phyloP scores from a whole-genome alignment of 2,329 filamentous ascomycete species.

The Clarireedia sp. region DNA sequence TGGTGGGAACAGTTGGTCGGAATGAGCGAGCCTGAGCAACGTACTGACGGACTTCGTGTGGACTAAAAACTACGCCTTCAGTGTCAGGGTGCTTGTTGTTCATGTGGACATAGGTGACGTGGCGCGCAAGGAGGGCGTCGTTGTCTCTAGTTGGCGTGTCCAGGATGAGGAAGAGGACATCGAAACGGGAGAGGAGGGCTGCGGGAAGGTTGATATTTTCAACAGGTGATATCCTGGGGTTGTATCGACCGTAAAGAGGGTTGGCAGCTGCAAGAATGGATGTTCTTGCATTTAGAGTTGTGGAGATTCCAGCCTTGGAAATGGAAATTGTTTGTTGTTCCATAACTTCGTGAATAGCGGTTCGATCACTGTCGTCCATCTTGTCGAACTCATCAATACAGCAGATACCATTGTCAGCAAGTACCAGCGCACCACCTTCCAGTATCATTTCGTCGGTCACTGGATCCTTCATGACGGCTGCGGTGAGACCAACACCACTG shows the following conservation, averaged over 20 bases:
- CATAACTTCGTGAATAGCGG: slow-evolving; percentile 65
- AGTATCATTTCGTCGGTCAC: slow-evolving; percentile 74
- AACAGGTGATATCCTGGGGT: slow-evolving; percentile 91
- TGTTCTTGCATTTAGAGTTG: slow-evolving; percentile 90
- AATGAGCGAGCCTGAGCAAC: slow-evolving; percentile 86
- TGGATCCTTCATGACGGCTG: slow-evolving; percentile 72
- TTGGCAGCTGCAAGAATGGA: slow-evolving; percentile 95
- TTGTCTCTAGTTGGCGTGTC: slow-evolving; percentile 85
- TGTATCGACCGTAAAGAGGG: slow-evolving; percentile 95
- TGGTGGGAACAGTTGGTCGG: slow-evolving; percentile 76
- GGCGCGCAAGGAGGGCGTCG: slow-evolving; percentile 88
- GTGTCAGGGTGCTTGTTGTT: slow-evolving; percentile 85
- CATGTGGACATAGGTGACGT: slow-evolving; percentile 97
- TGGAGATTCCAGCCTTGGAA: slow-evolving; percentile 89
- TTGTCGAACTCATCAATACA: slow-evolving; percentile 84
- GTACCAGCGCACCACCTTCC: slow-evolving; percentile 69
- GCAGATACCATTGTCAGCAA: slow-evolving; percentile 76
- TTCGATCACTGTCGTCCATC: slow-evolving; percentile 72
- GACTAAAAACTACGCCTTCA: slow-evolving; percentile 72
- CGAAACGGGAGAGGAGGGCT: slow-evolving; percentile 91
- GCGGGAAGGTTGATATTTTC: slow-evolving; percentile 99
- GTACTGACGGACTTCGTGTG: slow-evolving; percentile 91
- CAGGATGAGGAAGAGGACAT: slow-evolving; percentile 91
- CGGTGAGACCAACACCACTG: slow-evolving; percentile 73
- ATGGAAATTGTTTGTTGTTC: slow-evolving; percentile 53